A percentile compares a stretch with the other conserved stretches of the same genome.
Conservation (phyloP, 2,329 filamentous ascomycete species). For the Beauveria pseudobassiana region DNA sequence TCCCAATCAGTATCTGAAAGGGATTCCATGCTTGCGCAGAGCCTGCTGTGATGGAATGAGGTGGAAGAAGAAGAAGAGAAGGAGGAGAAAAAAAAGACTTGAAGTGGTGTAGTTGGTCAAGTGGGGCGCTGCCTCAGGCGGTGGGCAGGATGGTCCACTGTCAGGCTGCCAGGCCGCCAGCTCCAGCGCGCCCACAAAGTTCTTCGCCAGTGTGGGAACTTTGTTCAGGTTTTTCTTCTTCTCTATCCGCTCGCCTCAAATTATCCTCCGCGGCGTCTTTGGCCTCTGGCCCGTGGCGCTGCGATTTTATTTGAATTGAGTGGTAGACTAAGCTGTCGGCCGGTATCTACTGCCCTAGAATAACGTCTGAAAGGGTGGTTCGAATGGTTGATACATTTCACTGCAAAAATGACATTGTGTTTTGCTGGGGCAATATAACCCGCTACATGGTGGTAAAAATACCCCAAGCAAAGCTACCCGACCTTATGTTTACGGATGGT, state of each 20-base stretch:
- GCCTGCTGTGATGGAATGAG: constrained; percentile 1
- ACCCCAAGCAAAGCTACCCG: not conserved
- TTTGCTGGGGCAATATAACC: constrained; percentile 10
- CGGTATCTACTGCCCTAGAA: constrained; percentile 87
- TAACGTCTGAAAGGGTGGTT: constrained; percentile 71
- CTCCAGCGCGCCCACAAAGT: constrained; percentile 2
- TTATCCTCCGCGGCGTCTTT: constrained; percentile 14
- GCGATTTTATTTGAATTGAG: constrained; percentile 45
- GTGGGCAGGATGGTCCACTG: not conserved
- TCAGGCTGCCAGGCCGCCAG: not conserved
- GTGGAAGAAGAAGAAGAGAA: constrained; percentile 12
- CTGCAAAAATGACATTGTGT: not conserved
- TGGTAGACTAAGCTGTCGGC: constrained; percentile 59
- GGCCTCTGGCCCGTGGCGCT: constrained; percentile 39
- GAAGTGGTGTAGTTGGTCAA: not conserved
- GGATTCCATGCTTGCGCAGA: constrained; percentile 55
- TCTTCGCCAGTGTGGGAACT: constrained; percentile 1
- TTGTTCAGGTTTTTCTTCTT: constrained; percentile 20
- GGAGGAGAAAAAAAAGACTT: constrained; percentile 13
- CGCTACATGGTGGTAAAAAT: not conserved
- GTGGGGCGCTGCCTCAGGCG: constrained; percentile 11
- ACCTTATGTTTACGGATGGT: not conserved
- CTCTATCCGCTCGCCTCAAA: constrained; percentile 33
- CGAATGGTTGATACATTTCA: constrained; percentile 69
- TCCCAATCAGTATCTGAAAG: constrained; percentile 70